phyloP scores from a whole-genome alignment of 257 asterid species.

The Jasminum sambac region DNA sequence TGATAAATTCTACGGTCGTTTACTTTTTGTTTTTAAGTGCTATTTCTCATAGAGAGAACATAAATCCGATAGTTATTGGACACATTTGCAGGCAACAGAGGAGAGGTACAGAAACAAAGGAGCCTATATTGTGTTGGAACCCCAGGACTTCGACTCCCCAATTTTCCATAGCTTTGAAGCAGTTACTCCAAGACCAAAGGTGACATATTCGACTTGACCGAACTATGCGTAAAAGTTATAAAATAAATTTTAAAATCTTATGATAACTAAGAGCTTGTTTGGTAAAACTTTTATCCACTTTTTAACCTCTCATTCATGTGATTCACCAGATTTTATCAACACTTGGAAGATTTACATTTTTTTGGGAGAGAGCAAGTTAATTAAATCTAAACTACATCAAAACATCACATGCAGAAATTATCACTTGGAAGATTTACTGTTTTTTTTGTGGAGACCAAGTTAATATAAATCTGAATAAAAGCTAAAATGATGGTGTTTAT shows the following conservation, averaged over 20 bases:
- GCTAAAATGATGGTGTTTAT: neutral
- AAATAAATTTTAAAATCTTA: conserved; percentile 3
- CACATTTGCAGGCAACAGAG: conserved; percentile 68
- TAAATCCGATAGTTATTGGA: conserved; percentile 21
- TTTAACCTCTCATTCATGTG: no score
- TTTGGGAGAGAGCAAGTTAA: no score
- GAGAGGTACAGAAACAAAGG: conserved; percentile 89
- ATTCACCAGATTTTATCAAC: no score
- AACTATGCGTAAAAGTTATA: neutral
- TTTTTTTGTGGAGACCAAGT: no score
- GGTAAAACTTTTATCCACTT: no score
- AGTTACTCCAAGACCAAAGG: conserved; percentile 91
- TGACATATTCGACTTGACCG: conserved; percentile 26
- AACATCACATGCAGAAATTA: no score
- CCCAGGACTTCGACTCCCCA: conserved; percentile 77
- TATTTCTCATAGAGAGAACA: conserved; percentile 12
- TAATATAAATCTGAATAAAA: neutral
- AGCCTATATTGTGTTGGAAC: conserved; percentile 79
- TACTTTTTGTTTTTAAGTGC: neutral
- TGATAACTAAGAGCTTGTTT: no score
- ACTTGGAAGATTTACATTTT: no score
- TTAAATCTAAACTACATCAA: no score
- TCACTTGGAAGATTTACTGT: no score
- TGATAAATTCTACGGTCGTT: neutral
- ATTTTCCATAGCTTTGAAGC: conserved; percentile 80